phyloP scores from a whole-genome alignment of 140 eudicot species.

The Erigeron philadelphicus region DNA sequence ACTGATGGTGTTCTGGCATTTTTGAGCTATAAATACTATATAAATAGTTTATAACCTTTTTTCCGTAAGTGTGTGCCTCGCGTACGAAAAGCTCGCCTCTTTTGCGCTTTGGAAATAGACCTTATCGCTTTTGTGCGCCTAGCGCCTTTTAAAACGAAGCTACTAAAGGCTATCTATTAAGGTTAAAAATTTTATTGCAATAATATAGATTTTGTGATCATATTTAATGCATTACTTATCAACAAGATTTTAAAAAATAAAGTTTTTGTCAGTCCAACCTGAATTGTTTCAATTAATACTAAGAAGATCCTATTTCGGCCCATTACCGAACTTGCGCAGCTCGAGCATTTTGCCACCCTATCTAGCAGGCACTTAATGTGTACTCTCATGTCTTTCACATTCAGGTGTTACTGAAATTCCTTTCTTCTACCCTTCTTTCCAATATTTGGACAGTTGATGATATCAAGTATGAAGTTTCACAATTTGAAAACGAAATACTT shows the following conservation, averaged over 20 bases:
- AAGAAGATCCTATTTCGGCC: neutral
- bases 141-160: neutral
- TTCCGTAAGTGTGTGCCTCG: no score
- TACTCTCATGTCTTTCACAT: constrained; percentile 17
- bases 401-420: constrained; percentile 74
- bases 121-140: neutral
- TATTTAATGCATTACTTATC: neutral
- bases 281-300: neutral
- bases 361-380: neutral
- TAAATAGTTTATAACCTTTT: no score
- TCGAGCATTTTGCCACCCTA: neutral
- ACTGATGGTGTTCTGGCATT: no score
- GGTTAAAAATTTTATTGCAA: neutral
- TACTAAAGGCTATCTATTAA: neutral
- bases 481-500: constrained; percentile 45
- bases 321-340: neutral
- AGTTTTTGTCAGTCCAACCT: neutral
- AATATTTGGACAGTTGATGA: constrained; percentile 80
- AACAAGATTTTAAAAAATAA: neutral
- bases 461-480: constrained; percentile 55
- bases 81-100: no score
- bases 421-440: constrained; percentile 64
- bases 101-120: no score
- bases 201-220: neutral
- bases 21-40: no score